Evolutionary conservation across 495 filamentous ascomycete genomes (phyloP).

Genomic region (Neurospora discreta): DNA sequence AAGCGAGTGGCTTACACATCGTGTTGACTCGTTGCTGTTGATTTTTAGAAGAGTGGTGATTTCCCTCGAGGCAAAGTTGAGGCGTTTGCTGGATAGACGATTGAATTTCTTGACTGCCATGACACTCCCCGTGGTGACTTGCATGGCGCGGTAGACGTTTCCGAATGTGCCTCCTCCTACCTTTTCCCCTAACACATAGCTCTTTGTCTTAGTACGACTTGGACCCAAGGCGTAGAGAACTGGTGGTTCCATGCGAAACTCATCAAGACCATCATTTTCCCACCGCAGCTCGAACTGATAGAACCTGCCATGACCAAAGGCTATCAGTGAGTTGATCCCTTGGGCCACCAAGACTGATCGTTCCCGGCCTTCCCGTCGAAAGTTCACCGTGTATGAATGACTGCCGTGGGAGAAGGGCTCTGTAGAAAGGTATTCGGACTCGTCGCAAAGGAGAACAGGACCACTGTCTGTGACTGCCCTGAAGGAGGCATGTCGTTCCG

Average conservation of each 20-base stretch:
- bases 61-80: constrained; percentile 20
- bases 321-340: constrained; percentile 20
- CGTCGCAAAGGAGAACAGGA: constrained; percentile 19
- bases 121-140: constrained; percentile 12
- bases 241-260: constrained; percentile 10
- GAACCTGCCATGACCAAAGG: constrained; percentile 14
- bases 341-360: constrained; percentile 18
- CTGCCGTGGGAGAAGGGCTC: constrained; percentile 8
- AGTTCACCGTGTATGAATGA: constrained; percentile 8
- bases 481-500: constrained; percentile 18
- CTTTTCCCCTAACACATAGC: constrained; percentile 12
- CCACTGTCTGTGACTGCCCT: constrained; percentile 14
- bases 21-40: constrained; percentile 11
- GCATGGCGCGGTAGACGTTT: constrained; percentile 17
- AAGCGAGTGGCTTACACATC: constrained; percentile 12
- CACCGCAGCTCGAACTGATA: constrained; percentile 23
- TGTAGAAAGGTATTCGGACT: constrained; percentile 11
- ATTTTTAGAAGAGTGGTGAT: constrained; percentile 17
- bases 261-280: constrained; percentile 12
- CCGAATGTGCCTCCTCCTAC: constrained; percentile 23
- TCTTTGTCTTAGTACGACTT: constrained; percentile 6
- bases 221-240: constrained; percentile 14
- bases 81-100: constrained; percentile 15
- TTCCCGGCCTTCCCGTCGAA: background rate
- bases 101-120: constrained; percentile 27